A percentile compares a stretch with the other conserved stretches of the same genome.
These are phyloP conservation scores for Nicotiana paniculata DNA, from an alignment of 257 asterid genomes.

Conservation along the genomic window DNA sequence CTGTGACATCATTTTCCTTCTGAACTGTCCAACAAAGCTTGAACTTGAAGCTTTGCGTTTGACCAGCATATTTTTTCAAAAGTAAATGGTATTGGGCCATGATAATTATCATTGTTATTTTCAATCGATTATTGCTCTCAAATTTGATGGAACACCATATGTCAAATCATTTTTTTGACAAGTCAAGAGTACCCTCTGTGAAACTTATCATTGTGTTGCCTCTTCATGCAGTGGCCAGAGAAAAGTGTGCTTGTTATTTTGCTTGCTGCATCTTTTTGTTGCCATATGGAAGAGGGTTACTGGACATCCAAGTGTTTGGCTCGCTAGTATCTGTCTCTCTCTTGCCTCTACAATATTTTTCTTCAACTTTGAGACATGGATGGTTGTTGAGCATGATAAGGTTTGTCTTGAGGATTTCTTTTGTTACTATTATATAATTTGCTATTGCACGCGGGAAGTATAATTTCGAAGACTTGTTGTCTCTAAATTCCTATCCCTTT, in stretches of 20 bases:
- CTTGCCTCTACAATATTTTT: slow-evolving; percentile 69
- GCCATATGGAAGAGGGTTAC: slow-evolving; percentile 45
- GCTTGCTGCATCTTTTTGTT: slow-evolving; percentile 55
- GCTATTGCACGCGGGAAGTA: background rate
- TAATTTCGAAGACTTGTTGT: background rate
- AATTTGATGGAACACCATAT: no score
- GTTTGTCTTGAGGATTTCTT: slow-evolving; percentile 27
- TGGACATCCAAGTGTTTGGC: slow-evolving; percentile 48
- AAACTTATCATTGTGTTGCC: background rate
- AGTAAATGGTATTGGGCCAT: background rate
- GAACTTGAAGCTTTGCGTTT: background rate
- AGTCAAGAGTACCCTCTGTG: background rate
- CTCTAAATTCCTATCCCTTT: background rate
- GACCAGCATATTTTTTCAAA: background rate
- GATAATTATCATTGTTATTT: background rate
- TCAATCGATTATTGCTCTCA: background rate
- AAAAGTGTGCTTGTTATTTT: slow-evolving; percentile 64
- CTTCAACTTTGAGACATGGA: slow-evolving; percentile 81
- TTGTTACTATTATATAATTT: background rate
- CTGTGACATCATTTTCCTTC: background rate
- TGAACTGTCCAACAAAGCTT: background rate
- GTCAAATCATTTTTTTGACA: background rate
- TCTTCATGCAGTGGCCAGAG: slow-evolving; percentile 66
- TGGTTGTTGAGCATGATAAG: slow-evolving; percentile 84
- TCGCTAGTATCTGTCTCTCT: slow-evolving; percentile 58